These are phyloP conservation scores for Septoria linicola DNA, from an alignment of 2,329 filamentous ascomycete species.

Conservation along the genomic window DNA sequence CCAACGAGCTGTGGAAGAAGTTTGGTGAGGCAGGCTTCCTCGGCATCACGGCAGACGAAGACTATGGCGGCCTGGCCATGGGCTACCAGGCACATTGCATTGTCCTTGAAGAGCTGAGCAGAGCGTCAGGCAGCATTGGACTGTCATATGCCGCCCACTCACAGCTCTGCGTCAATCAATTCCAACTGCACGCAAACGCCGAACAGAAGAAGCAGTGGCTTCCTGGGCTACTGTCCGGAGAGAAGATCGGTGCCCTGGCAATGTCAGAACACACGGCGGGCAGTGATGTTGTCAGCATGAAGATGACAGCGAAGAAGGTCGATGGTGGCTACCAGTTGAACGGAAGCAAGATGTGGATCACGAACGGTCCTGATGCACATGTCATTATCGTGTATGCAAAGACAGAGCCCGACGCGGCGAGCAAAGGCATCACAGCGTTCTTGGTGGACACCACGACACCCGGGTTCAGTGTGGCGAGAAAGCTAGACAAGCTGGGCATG, in stretches of 20 bases:
- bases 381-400: conserved; percentile 95
- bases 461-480: conserved; percentile 83
- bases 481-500: conserved; percentile 98
- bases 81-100: conserved; percentile 96
- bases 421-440: conserved; percentile 94
- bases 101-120: conserved; percentile 90
- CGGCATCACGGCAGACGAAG: conserved; percentile 89
- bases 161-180: conserved; percentile 93
- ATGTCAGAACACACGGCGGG: conserved; percentile 94
- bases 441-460: conserved; percentile 70
- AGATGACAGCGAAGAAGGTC: conserved; percentile 74
- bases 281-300: conserved; percentile 94
- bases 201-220: conserved; percentile 81
- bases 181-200: conserved; percentile 79
- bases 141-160: conserved; percentile 95
- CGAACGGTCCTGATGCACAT: conserved; percentile 92
- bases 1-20: conserved; percentile 88
- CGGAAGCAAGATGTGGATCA: conserved; percentile 99
- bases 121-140: conserved; percentile 75
- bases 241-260: conserved; percentile 79
- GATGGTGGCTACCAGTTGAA: conserved; percentile 84
- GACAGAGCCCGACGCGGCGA: conserved; percentile 74
- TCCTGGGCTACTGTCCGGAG: conserved; percentile 76
- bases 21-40: conserved; percentile 86
- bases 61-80: conserved; percentile 84